Percentiles rank a stretch among this genome's conserved stretches.
Evolutionary conservation across 1,284 basidiomycete genomes (phyloP).

Genomic region (Cerioporus squamosus): DNA sequence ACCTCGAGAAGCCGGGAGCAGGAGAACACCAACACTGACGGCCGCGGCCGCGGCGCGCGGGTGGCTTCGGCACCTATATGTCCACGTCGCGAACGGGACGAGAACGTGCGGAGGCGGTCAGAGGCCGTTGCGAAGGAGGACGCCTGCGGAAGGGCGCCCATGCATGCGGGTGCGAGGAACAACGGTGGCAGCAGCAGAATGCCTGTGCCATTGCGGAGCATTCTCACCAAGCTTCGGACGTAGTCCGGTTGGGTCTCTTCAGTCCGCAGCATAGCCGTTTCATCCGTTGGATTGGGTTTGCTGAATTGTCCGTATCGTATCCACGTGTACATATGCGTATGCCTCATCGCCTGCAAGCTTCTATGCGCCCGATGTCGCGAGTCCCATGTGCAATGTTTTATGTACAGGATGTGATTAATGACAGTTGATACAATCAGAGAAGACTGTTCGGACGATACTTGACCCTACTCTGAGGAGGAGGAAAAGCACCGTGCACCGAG

Average conservation of each 20-base stretch:
- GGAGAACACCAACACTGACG: neutral
- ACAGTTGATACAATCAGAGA: too few relatives aligned
- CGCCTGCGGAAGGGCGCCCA: neutral
- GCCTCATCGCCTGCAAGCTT: too few relatives aligned
- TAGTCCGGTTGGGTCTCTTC: neutral
- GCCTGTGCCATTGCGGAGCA: slow-evolving; percentile 33
- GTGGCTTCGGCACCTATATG: slow-evolving; percentile 4
- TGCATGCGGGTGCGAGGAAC: slow-evolving; percentile 1
- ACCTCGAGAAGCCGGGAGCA: too few relatives aligned
- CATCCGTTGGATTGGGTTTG: too few relatives aligned
- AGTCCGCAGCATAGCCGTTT: too few relatives aligned
- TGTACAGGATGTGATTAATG: neutral
- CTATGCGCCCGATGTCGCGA: neutral
- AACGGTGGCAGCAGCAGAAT: slow-evolving; percentile 27
- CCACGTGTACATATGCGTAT: too few relatives aligned
- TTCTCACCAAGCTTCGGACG: slow-evolving; percentile 32
- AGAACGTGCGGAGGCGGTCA: slow-evolving; percentile 14
- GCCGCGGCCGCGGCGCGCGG: slow-evolving; percentile 6
- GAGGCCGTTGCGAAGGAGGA: slow-evolving; percentile 12
- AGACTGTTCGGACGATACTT: too few relatives aligned
- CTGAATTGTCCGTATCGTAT: too few relatives aligned
- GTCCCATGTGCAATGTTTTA: neutral
- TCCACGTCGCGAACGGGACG: slow-evolving; percentile 7
- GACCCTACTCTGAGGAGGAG: too few relatives aligned
- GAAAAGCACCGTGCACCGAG: too few relatives aligned